Conservation (phyloP, 2,329 filamentous ascomycete species). For the Talaromyces sp. region DNA sequence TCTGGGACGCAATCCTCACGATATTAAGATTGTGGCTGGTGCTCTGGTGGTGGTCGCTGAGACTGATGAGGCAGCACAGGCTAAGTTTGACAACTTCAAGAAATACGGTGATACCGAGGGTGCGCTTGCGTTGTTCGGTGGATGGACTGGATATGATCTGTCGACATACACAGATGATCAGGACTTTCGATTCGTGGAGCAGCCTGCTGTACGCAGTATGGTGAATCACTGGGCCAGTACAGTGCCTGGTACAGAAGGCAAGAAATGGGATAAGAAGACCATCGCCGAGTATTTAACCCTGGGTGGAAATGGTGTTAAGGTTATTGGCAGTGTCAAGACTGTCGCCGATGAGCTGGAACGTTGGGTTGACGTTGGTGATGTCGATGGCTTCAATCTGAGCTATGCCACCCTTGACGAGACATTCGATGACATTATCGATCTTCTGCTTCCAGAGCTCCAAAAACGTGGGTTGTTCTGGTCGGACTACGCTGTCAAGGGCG, state of each 20-base stretch:
- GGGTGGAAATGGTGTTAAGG: conserved; percentile 39
- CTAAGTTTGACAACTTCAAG: conserved; percentile 46
- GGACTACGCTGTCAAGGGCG: conserved; percentile 39
- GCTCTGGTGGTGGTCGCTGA: conserved; percentile 48
- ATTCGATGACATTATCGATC: conserved; percentile 39
- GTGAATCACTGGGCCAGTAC: conserved; percentile 50
- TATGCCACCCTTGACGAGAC: conserved; percentile 39
- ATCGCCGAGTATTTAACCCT: conserved; percentile 40
- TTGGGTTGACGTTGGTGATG: conserved; percentile 38
- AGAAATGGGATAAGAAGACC: conserved; percentile 43
- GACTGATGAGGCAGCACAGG: conserved; percentile 48
- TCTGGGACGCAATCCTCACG: conserved; percentile 42
- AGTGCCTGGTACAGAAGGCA: conserved; percentile 43
- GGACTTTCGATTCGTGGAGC: conserved; percentile 48
- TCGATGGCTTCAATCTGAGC: conserved; percentile 41
- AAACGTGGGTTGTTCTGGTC: conserved; percentile 42
- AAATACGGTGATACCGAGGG: conserved; percentile 51
- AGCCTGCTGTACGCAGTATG: conserved; percentile 48
- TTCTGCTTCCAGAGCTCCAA: conserved; percentile 38
- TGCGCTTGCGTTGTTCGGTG: conserved; percentile 49
- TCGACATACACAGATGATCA: conserved; percentile 48
- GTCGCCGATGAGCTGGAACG: conserved; percentile 43
- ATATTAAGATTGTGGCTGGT: conserved; percentile 50
- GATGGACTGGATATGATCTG: conserved; percentile 52
- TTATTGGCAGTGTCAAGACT: conserved; percentile 39